phyloP scores from a whole-genome alignment of 2,329 filamentous ascomycete genomes.

The Corinectria fuckeliana region DNA sequence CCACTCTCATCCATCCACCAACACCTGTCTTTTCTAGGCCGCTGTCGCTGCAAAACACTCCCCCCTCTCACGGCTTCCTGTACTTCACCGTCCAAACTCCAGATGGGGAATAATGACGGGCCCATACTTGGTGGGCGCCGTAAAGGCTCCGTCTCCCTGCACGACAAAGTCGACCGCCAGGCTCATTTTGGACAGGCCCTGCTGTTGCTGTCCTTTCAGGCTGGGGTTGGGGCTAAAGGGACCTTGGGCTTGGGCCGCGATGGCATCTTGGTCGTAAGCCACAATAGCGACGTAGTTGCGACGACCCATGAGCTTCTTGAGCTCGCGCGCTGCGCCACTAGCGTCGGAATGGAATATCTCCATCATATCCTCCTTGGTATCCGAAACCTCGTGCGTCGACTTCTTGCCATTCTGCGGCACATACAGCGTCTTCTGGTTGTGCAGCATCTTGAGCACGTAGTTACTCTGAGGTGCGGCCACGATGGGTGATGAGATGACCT shows the following conservation, averaged over 20 bases:
- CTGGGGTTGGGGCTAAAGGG: conserved; percentile 49
- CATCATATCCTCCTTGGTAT: conserved; percentile 99
- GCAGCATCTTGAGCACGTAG: conserved; percentile 93
- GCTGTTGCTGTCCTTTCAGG: conserved; percentile 45
- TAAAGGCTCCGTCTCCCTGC: conserved; percentile 85
- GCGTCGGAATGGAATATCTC: conserved; percentile 98
- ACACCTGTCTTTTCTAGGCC: not conserved
- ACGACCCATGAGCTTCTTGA: conserved; percentile 91
- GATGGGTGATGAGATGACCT: conserved; percentile 91
- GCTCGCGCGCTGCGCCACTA: conserved; percentile 79
- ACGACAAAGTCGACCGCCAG: conserved; percentile 97
- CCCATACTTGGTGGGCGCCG: conserved; percentile 89
- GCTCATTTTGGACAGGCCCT: conserved; percentile 72
- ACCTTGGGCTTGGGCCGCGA: conserved; percentile 48
- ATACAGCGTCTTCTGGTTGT: conserved; percentile 92
- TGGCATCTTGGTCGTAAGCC: conserved; percentile 88
- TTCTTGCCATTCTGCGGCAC: conserved; percentile 86
- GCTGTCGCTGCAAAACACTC: not conserved
- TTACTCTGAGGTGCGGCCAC: conserved; percentile 85
- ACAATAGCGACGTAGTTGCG: conserved; percentile 93
- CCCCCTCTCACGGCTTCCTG: not conserved
- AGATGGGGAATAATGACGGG: conserved; percentile 92
- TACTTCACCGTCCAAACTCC: conserved; percentile 66
- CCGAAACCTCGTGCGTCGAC: conserved; percentile 75
- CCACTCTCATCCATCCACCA: not conserved